Conservation (phyloP, 176 grass and related monocot genomes). For the Triticum dicoccoides region DNA sequence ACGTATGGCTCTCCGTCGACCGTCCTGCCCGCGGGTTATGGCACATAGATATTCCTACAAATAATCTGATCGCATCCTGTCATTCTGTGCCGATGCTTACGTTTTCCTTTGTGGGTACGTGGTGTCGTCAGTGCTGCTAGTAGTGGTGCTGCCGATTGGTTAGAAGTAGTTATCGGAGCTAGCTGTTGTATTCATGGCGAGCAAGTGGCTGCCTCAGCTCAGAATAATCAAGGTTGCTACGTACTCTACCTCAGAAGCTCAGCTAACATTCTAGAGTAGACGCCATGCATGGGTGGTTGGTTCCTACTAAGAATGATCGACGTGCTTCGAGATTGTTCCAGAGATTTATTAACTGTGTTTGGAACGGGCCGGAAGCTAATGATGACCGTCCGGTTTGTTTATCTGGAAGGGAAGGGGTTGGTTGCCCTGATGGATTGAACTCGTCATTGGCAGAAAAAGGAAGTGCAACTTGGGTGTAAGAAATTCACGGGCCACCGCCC, state of each 20-base stretch:
- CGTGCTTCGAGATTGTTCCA: conserved; percentile 32
- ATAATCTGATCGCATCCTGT: not conserved
- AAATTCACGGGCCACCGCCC: conserved; percentile 30
- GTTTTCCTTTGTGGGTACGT: not conserved
- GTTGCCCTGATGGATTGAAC: conserved; percentile 13
- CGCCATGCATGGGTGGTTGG: conserved; percentile 24
- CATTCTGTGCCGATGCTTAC: not conserved
- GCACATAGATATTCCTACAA: not conserved
- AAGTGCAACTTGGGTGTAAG: conserved; percentile 34
- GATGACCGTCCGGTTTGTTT: conserved; percentile 8
- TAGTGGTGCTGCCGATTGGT: not conserved
- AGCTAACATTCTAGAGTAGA: not conserved
- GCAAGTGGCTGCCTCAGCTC: not conserved
- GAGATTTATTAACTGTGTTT: conserved; percentile 42
- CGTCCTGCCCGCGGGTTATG: not conserved
- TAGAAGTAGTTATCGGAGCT: conserved; percentile 26
- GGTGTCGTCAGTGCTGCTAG: not conserved
- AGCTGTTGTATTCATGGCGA: not conserved
- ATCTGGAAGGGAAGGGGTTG: not conserved
- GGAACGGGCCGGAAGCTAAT: conserved; percentile 16
- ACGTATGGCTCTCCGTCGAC: not conserved
- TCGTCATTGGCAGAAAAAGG: conserved; percentile 31
- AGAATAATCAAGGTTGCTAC: conserved; percentile 8
- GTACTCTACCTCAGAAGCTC: too few relatives aligned
- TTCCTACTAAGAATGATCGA: not conserved